Percentiles rank a stretch among this genome's conserved stretches.
phyloP scores from a whole-genome alignment of 139 green algal genomes.

The Chlorella vulgaris region DNA sequence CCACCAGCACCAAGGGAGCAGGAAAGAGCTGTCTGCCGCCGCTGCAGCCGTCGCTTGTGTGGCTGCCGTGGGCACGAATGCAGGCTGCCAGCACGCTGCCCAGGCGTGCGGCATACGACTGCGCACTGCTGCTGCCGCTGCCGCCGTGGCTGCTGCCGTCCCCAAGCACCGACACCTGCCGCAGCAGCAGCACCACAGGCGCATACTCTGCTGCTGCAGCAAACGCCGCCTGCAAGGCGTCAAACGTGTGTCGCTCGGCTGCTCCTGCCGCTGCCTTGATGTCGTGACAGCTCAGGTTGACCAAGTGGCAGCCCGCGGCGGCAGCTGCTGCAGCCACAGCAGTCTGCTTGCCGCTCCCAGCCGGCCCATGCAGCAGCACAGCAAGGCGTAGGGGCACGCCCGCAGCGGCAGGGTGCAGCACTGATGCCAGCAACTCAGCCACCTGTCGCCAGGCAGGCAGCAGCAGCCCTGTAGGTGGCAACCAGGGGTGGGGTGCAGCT shows the following conservation, averaged over 20 bases:
- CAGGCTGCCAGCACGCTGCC: slow-evolving; percentile 44
- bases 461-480: slow-evolving; percentile 2
- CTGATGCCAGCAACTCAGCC: slow-evolving; percentile 32
- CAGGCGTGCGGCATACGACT: slow-evolving; percentile 35
- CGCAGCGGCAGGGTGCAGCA: slow-evolving; percentile 50
- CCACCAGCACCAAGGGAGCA: slow-evolving; percentile 67
- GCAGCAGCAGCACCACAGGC: slow-evolving; percentile 67
- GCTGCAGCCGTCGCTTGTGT: slow-evolving; percentile 1
- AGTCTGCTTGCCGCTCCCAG: slow-evolving; percentile 61
- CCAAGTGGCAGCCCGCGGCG: slow-evolving; percentile 73
- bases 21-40: background rate
- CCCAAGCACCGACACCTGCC: slow-evolving; percentile 50
- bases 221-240: slow-evolving; percentile 58
- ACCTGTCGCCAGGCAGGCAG: slow-evolving; percentile 36
- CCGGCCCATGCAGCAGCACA: slow-evolving; percentile 69
- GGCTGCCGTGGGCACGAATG: slow-evolving; percentile 28
- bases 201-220: slow-evolving; percentile 55
- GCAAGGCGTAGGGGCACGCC: slow-evolving; percentile 50
- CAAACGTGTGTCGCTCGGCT: slow-evolving; percentile 55
- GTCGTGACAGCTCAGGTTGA: slow-evolving; percentile 67
- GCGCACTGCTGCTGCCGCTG: slow-evolving; percentile 2
- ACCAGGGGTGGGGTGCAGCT: background rate
- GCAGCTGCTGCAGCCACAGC: slow-evolving; percentile 66
- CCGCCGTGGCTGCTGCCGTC: slow-evolving; percentile 27
- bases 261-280: slow-evolving; percentile 38